These are phyloP conservation scores for Jaapia argillacea DNA, from an alignment of 768 basidiomycete species.

Conservation along the genomic window DNA sequence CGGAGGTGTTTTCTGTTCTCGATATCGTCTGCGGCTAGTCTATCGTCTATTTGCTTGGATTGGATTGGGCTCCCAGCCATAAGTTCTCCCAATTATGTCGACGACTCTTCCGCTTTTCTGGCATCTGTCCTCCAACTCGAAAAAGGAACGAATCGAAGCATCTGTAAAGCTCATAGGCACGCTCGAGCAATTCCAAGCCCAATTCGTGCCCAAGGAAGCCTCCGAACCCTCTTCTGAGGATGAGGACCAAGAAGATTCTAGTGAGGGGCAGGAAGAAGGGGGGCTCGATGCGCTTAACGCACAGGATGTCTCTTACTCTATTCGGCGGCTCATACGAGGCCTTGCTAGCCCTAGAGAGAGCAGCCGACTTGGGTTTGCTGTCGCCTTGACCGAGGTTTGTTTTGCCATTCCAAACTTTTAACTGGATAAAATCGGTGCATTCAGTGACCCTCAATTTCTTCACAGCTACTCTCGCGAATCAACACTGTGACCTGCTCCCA, in stretches of 20 bases:
- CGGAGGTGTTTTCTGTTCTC: too few species aligned
- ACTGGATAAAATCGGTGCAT: constrained; percentile 3
- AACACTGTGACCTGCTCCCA: constrained; percentile 70
- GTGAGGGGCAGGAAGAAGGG: constrained; percentile 28
- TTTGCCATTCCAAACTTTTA: constrained; percentile 1
- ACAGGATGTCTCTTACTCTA: constrained; percentile 88
- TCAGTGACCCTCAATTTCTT: constrained; percentile 3
- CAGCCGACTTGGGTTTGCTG: constrained; percentile 90
- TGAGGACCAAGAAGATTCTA: constrained; percentile 29
- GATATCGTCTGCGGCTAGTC: too few species aligned
- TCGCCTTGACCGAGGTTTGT: constrained; percentile 88
- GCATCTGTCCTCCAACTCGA: constrained; percentile 77
- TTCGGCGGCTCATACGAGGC: constrained; percentile 78
- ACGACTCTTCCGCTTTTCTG: constrained; percentile 92
- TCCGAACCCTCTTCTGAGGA: constrained; percentile 26
- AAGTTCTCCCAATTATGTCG: too few species aligned
- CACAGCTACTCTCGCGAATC: constrained; percentile 69
- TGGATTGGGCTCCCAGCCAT: too few species aligned
- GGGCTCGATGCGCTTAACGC: constrained; percentile 63
- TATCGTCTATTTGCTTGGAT: too few species aligned
- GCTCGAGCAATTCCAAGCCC: constrained; percentile 78
- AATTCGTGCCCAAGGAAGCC: constrained; percentile 38
- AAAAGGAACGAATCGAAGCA: constrained; percentile 73
- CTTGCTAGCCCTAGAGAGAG: constrained; percentile 89
- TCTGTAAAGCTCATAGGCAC: constrained; percentile 76